Percentiles rank a stretch among this genome's conserved stretches.
phyloP scores from a whole-genome alignment of 1,284 basidiomycete genomes.

The Malassezia nana region DNA sequence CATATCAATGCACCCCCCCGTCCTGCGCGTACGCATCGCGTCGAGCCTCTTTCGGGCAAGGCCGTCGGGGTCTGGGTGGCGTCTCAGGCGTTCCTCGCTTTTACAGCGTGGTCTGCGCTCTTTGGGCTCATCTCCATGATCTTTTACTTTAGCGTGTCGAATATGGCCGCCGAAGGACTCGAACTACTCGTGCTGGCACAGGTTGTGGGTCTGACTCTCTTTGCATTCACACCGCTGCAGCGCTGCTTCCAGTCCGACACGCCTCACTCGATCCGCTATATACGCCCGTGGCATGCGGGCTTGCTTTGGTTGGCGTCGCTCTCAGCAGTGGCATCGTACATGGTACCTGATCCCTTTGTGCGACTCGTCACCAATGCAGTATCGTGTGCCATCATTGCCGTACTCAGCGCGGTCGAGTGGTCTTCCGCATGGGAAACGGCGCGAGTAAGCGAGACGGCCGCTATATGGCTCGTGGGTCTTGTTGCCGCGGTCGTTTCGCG shows the following conservation, averaged over 20 bases:
- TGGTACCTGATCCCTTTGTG: constrained; percentile 17
- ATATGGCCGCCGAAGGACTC: constrained; percentile 37
- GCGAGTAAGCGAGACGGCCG: constrained; percentile 20
- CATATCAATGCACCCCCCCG: not conserved
- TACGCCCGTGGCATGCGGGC: constrained; percentile 5
- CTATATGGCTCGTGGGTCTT: constrained; percentile 34
- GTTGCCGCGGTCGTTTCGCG: constrained; percentile 30
- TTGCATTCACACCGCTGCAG: constrained; percentile 20
- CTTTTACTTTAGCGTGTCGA: constrained; percentile 35
- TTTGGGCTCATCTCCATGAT: constrained; percentile 64
- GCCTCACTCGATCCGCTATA: not conserved
- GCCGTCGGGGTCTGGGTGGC: constrained; percentile 1
- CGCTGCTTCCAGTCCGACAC: not conserved
- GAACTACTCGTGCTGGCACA: constrained; percentile 36
- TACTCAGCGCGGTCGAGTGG: constrained; percentile 31
- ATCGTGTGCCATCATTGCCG: constrained; percentile 22
- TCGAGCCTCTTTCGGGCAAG: too few relatives aligned
- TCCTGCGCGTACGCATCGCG: not conserved
- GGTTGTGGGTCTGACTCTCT: constrained; percentile 23
- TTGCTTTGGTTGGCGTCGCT: constrained; percentile 24
- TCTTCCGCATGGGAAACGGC: constrained; percentile 33
- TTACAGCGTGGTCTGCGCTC: constrained; percentile 76
- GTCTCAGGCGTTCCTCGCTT: constrained; percentile 54
- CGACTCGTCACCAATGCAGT: constrained; percentile 26
- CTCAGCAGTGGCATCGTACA: constrained; percentile 24